A percentile compares a stretch with the other conserved stretches of the same genome.
These are phyloP conservation scores for Panicum virgatum DNA, from an alignment of 202 grass and related monocot genomes.

Conservation along the genomic window DNA sequence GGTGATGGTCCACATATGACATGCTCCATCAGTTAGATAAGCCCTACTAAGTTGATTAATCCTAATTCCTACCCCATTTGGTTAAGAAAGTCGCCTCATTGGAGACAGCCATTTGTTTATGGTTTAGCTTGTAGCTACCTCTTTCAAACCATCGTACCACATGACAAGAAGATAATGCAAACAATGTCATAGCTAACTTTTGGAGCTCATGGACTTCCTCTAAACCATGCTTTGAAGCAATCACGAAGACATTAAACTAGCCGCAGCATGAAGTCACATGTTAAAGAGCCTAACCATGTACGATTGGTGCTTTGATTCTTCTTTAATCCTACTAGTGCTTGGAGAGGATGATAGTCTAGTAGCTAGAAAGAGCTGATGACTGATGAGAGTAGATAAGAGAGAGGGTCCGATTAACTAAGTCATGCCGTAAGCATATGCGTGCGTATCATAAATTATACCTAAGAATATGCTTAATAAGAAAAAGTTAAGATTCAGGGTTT, in stretches of 20 bases:
- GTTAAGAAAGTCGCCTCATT: constrained; percentile 14
- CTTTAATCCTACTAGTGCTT: background rate
- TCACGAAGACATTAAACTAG: background rate
- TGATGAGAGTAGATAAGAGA: background rate
- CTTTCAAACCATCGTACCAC: background rate
- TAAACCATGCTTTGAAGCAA: constrained; percentile 33
- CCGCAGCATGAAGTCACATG: constrained; percentile 1
- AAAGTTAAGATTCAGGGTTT: background rate
- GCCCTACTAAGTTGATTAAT: background rate
- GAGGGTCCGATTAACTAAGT: constrained; percentile 19
- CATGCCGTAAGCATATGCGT: background rate
- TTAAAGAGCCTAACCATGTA: background rate
- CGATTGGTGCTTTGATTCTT: background rate
- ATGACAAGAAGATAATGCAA: constrained; percentile 38
- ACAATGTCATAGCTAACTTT: background rate
- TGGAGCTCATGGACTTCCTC: constrained; percentile 25
- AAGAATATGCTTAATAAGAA: background rate
- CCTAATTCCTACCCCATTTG: background rate
- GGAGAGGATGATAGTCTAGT: background rate
- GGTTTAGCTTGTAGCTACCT: background rate
- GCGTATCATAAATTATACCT: constrained; percentile 37
- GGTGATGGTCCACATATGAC: constrained; percentile 7
- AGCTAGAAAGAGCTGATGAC: background rate
- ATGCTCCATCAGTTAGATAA: constrained; percentile 13
- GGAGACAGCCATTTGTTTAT: constrained; percentile 46